Evolutionary conservation across 352 stramenopile genomes (phyloP).

Genomic region (Porosira glacialis): DNA sequence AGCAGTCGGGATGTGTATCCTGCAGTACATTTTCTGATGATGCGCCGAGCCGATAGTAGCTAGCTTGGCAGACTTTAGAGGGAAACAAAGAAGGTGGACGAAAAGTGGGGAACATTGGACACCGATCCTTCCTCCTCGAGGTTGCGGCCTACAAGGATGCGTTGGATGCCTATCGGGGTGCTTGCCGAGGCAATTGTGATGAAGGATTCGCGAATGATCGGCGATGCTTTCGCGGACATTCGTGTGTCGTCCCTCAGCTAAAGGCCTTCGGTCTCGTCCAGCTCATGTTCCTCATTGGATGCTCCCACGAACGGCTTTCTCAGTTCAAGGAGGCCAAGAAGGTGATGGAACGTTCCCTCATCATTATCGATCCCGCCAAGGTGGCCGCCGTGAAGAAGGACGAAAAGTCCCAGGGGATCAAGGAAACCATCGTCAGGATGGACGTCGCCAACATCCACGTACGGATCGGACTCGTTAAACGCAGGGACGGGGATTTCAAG

Average conservation of each 20-base stretch:
- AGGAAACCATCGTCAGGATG: constrained; percentile 26
- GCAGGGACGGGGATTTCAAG: constrained; percentile 25
- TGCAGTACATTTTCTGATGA: no score
- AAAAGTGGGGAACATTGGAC: no score
- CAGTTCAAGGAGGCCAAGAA: constrained; percentile 40
- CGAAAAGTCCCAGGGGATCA: constrained; percentile 13
- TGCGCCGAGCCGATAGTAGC: no score
- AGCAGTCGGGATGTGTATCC: no score
- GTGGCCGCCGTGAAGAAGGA: constrained; percentile 8
- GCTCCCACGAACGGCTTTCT: constrained; percentile 32
- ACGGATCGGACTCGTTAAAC: constrained; percentile 35
- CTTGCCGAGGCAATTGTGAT: no score
- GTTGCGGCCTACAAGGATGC: constrained; percentile 50
- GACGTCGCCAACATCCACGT: constrained; percentile 39
- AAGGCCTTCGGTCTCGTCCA: constrained; percentile 44
- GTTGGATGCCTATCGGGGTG: constrained; percentile 53
- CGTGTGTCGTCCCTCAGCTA: no score
- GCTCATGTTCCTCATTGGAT: constrained; percentile 48
- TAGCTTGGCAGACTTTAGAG: no score
- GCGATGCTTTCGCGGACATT: no score
- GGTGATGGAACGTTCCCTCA: constrained; percentile 26
- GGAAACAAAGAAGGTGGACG: no score
- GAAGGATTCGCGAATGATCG: no score
- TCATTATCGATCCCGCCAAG: constrained; percentile 11
- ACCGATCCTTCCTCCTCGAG: constrained; percentile 52